Conservation (phyloP, 139 green algal species). For the Bryopsis sp. region DNA sequence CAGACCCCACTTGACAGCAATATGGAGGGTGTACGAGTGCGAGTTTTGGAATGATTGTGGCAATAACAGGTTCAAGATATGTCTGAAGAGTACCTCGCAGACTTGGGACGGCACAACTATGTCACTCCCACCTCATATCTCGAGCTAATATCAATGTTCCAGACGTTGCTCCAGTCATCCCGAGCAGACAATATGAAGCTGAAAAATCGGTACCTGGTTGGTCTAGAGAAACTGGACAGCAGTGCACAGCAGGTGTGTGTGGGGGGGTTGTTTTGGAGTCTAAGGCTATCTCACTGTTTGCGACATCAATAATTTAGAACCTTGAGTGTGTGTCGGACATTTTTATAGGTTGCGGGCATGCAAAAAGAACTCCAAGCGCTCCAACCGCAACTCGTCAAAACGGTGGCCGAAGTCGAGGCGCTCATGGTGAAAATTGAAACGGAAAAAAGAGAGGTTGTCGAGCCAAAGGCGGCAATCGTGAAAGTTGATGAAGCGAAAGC, state of each 20-base stretch:
- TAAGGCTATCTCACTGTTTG: too few relatives aligned
- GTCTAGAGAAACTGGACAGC: constrained; percentile 62
- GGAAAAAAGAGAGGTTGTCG: constrained; percentile 62
- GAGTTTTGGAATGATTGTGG: too few relatives aligned
- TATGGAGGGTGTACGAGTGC: too few relatives aligned
- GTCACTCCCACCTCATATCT: constrained; percentile 75
- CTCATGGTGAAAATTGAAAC: constrained; percentile 45
- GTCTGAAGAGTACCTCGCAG: constrained; percentile 39
- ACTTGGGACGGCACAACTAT: constrained; percentile 64
- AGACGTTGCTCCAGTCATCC: constrained; percentile 42
- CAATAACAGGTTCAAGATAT: constrained; percentile 29
- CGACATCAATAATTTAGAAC: too few relatives aligned
- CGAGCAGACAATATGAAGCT: constrained; percentile 32
- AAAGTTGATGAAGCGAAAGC: constrained; percentile 51
- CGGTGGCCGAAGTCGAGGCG: constrained; percentile 53
- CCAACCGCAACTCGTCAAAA: constrained; percentile 63
- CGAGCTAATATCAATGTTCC: constrained; percentile 63
- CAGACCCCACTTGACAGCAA: too few relatives aligned
- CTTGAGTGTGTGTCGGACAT: too few relatives aligned
- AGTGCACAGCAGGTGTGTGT: constrained; percentile 41
- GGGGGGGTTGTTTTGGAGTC: too few relatives aligned
- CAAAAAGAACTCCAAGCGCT: constrained; percentile 58
- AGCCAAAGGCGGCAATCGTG: constrained; percentile 60
- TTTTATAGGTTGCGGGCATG: constrained; percentile 4
- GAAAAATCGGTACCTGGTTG: constrained; percentile 45